phyloP scores from a whole-genome alignment of 116 monocot genomes.

The Iris pallida region DNA sequence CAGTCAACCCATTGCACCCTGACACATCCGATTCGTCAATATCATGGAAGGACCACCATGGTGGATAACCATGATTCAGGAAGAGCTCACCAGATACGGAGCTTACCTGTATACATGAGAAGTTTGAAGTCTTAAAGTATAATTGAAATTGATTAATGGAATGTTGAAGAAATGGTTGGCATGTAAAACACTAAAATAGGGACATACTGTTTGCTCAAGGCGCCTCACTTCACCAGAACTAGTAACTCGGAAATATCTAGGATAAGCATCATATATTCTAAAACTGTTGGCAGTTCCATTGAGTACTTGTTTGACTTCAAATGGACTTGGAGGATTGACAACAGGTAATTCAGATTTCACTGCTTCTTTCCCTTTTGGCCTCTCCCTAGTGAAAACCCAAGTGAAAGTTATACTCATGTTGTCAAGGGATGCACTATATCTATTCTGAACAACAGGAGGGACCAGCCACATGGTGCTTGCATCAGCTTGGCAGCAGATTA shows the following conservation, averaged over 20 bases:
- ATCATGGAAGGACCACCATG: constrained; percentile 97
- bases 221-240: constrained; percentile 94
- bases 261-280: constrained; percentile 60
- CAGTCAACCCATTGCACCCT: constrained; percentile 62
- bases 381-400: constrained; percentile 86
- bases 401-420: constrained; percentile 53
- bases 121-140: background rate
- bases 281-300: constrained; percentile 64
- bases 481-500: constrained; percentile 94
- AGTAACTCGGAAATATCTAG: constrained; percentile 79
- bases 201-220: constrained; percentile 73
- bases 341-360: constrained; percentile 72
- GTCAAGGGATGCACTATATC: constrained; percentile 55
- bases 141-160: background rate
- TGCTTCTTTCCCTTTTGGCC: constrained; percentile 95
- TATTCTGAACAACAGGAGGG: constrained; percentile 59
- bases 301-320: constrained; percentile 55
- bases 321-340: constrained; percentile 21
- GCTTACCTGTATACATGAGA: constrained; percentile 37
- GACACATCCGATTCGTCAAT: constrained; percentile 31
- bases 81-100: constrained; percentile 58
- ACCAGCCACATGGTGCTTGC: constrained; percentile 79
- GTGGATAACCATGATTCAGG: constrained; percentile 51
- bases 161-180: background rate
- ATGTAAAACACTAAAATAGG: background rate